phyloP scores from a whole-genome alignment of 2,329 filamentous ascomycete species.

The Aureobasidium melanogenum region DNA sequence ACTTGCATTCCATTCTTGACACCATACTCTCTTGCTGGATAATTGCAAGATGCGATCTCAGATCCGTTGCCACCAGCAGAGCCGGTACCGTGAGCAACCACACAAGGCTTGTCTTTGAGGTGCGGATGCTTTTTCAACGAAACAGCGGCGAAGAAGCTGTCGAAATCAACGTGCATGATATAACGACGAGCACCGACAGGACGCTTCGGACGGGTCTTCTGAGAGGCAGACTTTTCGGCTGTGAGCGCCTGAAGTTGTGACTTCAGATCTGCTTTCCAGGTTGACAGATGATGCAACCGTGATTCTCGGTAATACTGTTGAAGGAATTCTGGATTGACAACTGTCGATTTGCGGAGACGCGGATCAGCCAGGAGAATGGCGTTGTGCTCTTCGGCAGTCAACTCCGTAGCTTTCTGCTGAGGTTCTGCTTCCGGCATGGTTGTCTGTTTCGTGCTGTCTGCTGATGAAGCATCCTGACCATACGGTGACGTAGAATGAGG shows the following conservation, averaged over 20 bases:
- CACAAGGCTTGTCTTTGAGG: slow-evolving; percentile 67
- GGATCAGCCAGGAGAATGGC: slow-evolving; percentile 75
- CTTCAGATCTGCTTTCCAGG: slow-evolving; percentile 94
- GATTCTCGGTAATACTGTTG: slow-evolving; percentile 95
- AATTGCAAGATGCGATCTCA: slow-evolving; percentile 97
- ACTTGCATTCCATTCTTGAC: slow-evolving; percentile 83
- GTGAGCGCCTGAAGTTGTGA: slow-evolving; percentile 75
- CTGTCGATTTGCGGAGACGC: slow-evolving; percentile 76
- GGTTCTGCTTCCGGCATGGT: slow-evolving; percentile 15
- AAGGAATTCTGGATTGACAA: slow-evolving; percentile 85
- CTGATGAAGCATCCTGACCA: not conserved
- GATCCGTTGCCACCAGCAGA: slow-evolving; percentile 50
- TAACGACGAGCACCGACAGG: slow-evolving; percentile 63
- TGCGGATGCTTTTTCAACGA: slow-evolving; percentile 73
- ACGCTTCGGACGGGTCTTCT: slow-evolving; percentile 44
- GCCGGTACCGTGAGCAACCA: slow-evolving; percentile 79
- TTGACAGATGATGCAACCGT: slow-evolving; percentile 85
- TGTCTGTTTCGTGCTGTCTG: not conserved
- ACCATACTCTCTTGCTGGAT: slow-evolving; percentile 74
- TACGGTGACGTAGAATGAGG: not conserved
- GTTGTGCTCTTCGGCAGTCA: slow-evolving; percentile 92
- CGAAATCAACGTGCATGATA: slow-evolving; percentile 92
- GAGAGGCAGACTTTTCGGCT: slow-evolving; percentile 53
- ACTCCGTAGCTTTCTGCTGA: slow-evolving; percentile 29
- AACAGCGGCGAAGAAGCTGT: slow-evolving; percentile 95